Base-by-base conservation (phyloP, 208 protist genomes). In the Herpetomonas tarakana region DNA sequence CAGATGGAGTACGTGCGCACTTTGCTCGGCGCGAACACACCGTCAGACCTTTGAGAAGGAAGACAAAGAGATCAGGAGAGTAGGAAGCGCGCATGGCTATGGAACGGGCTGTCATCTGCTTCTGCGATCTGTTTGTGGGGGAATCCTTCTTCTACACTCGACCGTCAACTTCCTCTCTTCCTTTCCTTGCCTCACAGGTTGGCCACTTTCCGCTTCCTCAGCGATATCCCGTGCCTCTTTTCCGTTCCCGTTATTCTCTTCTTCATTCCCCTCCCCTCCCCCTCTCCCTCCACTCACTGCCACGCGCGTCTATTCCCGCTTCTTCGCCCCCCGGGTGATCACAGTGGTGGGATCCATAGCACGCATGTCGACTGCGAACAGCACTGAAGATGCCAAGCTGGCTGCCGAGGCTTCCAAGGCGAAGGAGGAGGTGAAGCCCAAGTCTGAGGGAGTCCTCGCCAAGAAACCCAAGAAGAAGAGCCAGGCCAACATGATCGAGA, bases 401-500 rank as follows among this genome's bases (percentile, higher is more conserved):
- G 35, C 35, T 41, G 35, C 35, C 14, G 35, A 41, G 35, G 35
- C 35, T 6, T 18, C 35, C 35, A 41, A 41, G 14, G 76, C 76
- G 14, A 62, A 75, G 39, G 74, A 78, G 62, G 71, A 78, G 55
- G 75, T 70, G 14, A 68, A 70, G n/a, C 61, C 88, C 46, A 55
- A 64, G 30, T 52, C 62, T 18, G 71, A 69, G 30, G 75, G 69
- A 2, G 66, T 52, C 2, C 45, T 90, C 2, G 64, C 83, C 26
- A 93, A 92, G 78, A 86, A 82, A 67, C 49, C 85, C 1, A 93
- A 97, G 70, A 94, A 94, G 70, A 97, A 97, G 70, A 89, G 86
- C 49, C 83, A 91, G 71, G 68, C 78, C 2, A 83, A 85, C 59
- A 84, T 88, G 76, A 92, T 98, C 58, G 83, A 90, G 38, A 91